These are phyloP conservation scores for Pseudogymnoascus sp. DNA, from an alignment of 2,329 filamentous ascomycete genomes.

Conservation along the genomic window DNA sequence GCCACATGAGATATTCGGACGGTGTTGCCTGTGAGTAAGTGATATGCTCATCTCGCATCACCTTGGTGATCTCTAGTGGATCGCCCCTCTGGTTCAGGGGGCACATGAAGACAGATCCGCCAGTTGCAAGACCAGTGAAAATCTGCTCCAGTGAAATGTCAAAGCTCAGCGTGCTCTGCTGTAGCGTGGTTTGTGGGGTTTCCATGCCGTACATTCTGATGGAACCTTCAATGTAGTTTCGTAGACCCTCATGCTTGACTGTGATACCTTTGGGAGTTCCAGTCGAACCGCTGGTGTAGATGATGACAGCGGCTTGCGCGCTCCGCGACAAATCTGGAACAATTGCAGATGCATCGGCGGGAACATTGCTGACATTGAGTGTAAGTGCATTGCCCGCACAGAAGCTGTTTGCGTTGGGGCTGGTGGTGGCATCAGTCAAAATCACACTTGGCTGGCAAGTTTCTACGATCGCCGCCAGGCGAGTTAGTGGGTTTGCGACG, in stretches of 20 bases:
- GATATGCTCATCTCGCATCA: slow-evolving; percentile 16
- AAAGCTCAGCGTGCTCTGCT: slow-evolving; percentile 20
- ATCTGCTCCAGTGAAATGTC: slow-evolving; percentile 19
- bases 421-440: slow-evolving; percentile 24
- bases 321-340: slow-evolving; percentile 19
- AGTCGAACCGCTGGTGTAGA: slow-evolving; percentile 22
- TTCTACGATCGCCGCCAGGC: slow-evolving; percentile 28
- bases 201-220: slow-evolving; percentile 12
- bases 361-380: slow-evolving; percentile 12
- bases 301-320: slow-evolving; percentile 27
- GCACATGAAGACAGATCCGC: slow-evolving; percentile 17
- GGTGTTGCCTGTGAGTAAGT: slow-evolving; percentile 20
- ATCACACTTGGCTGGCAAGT: slow-evolving; percentile 27
- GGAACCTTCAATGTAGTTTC: slow-evolving; percentile 22
- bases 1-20: slow-evolving; percentile 19
- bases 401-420: slow-evolving; percentile 3
- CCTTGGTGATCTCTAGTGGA: slow-evolving; percentile 16
- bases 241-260: slow-evolving; percentile 23
- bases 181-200: slow-evolving; percentile 14
- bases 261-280: slow-evolving; percentile 36
- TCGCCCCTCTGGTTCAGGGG: slow-evolving; percentile 14
- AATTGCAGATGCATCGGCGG: slow-evolving; percentile 11
- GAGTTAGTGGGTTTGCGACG: slow-evolving; percentile 21
- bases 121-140: slow-evolving; percentile 15
- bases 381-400: slow-evolving; percentile 4